These are phyloP conservation scores for Lasiodiplodia sp. DNA, from an alignment of 2,329 filamentous ascomycete genomes.

Conservation along the genomic window DNA sequence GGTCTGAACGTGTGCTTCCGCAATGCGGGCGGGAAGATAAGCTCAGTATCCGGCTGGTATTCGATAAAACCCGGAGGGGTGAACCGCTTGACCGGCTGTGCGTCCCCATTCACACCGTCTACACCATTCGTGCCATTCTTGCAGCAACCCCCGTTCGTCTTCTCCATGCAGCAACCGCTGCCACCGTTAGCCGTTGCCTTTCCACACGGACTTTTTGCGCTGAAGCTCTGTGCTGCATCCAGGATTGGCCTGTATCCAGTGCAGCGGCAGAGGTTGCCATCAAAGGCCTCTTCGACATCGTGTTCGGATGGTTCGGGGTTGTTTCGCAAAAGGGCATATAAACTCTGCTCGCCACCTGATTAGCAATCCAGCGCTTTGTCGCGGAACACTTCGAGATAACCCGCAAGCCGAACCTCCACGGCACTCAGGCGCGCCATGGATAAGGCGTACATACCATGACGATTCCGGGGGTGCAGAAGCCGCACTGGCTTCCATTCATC, in stretches of 20 bases:
- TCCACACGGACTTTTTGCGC: constrained; percentile 62
- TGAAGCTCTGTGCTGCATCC: constrained; percentile 92
- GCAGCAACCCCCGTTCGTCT: constrained; percentile 53
- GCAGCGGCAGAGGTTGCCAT: constrained; percentile 94
- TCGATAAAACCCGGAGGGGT: constrained; percentile 91
- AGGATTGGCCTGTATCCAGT: constrained; percentile 95
- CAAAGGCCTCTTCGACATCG: constrained; percentile 94
- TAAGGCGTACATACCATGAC: constrained; percentile 69
- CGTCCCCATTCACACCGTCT: constrained; percentile 49
- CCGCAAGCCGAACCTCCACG: neutral
- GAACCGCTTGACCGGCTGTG: constrained; percentile 66
- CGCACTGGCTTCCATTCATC: constrained; percentile 90
- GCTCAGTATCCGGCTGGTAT: constrained; percentile 90
- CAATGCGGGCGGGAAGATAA: constrained; percentile 90
- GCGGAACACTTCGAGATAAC: neutral
- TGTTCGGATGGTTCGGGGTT: constrained; percentile 77
- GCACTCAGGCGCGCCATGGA: neutral
- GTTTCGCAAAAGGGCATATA: constrained; percentile 92
- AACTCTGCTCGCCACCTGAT: constrained; percentile 61
- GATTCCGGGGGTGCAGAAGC: constrained; percentile 97
- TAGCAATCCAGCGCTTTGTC: neutral
- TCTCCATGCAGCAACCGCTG: constrained; percentile 75
- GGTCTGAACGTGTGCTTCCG: constrained; percentile 83
- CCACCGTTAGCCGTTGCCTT: constrained; percentile 66
- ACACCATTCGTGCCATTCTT: constrained; percentile 49